These are phyloP conservation scores for Dalbergia cultrata DNA, from an alignment of 306 rosid species.

Conservation along the genomic window DNA sequence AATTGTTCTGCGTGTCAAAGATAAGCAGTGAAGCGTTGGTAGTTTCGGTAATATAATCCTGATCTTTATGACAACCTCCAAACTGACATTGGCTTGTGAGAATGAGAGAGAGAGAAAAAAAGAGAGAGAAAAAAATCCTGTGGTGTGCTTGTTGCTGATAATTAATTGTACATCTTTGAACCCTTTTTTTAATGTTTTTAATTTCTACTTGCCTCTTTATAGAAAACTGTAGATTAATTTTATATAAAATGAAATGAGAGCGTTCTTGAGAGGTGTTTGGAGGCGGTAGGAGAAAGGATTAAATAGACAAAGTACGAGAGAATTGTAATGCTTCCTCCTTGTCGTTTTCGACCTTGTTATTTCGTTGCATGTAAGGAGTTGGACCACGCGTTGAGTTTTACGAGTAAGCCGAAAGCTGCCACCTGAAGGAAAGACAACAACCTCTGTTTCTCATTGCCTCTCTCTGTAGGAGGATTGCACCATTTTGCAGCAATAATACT, in stretches of 20 bases:
- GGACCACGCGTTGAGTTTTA: constrained; percentile 40
- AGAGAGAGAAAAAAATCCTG: background rate
- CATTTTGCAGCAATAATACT: constrained; percentile 18
- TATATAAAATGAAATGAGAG: background rate
- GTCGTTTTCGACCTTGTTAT: constrained; percentile 42
- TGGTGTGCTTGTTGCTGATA: background rate
- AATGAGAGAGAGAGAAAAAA: no score
- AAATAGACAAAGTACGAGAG: constrained; percentile 13
- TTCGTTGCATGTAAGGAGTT: constrained; percentile 2
- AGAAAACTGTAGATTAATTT: background rate
- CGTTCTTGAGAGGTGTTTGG: constrained; percentile 17
- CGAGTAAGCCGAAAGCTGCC: constrained; percentile 45
- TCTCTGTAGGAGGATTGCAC: constrained; percentile 9
- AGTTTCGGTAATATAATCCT: no score
- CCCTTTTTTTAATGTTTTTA: background rate
- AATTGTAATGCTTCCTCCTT: constrained; percentile 31
- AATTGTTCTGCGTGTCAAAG: constrained; percentile 24
- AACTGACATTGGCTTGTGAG: no score
- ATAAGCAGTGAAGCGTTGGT: background rate
- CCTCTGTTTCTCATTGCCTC: constrained; percentile 25
- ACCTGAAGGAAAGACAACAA: constrained; percentile 5
- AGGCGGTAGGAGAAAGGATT: background rate
- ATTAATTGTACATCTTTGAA: background rate
- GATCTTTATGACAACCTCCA: no score
- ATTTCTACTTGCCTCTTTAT: background rate